Base-by-base conservation (phyloP, 2,329 filamentous ascomycete genomes). In the Alternaria sp. region DNA sequence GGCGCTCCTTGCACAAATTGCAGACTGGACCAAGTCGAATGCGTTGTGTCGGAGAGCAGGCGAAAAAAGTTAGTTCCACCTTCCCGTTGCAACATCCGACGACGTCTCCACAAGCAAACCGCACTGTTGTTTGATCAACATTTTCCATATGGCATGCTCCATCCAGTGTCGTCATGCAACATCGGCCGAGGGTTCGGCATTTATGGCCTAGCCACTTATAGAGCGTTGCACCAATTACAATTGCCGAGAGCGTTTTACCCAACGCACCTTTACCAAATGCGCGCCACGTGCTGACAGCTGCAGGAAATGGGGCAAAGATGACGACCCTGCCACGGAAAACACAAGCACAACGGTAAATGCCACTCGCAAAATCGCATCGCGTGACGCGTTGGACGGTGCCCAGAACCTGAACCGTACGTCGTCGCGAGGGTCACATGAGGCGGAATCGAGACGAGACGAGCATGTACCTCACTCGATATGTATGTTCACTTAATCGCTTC, bases 1-100 rank as follows among this genome's bases (percentile, higher is more conserved):
- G 90, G 90, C 48, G 89, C 89, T 41, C 92, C 92, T 1, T 96
- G 92, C 77, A 93, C 91, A 55, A 96, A 96, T 78, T 96, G 92
- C 80, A 84, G 91, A 63, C 86, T 90, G 80, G 90, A 92, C 77
- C 88, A 90, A 74, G 89, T 92, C 58, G 88, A 91, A 75, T 93
- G 90, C 78, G 82, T 84, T 58, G 81, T 84, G 21, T 83, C 82
- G 4, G 82, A 96, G 78, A 94, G 91, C 81, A 91, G 92, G 69
- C 87, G 93, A 71, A 89, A 92, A 84, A 92, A 91, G 90, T 93
- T 79, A 86, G 89, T 87, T 52, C 29, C 56, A 53, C 46, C 54
- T 48, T 53, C 49, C 42, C 56, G 61, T 71, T 71, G 58, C 68
- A 61, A 53, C 54, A 66, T 70, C 71, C 67, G 66, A 69, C 59